Evolutionary conservation across 306 rosid species (phyloP).

Genomic region (Notholithocarpus densiflorus): DNA sequence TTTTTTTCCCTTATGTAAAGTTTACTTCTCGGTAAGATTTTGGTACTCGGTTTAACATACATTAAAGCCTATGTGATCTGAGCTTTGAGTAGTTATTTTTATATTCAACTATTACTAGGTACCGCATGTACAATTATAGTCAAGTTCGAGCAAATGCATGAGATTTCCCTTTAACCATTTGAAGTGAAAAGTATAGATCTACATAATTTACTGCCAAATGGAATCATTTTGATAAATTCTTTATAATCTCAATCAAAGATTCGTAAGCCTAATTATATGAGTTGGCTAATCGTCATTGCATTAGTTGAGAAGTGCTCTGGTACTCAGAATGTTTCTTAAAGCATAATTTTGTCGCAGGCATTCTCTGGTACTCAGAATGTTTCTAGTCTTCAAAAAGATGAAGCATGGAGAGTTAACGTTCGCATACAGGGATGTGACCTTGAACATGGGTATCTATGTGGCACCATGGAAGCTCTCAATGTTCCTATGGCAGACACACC

Average conservation of each 20-base stretch:
- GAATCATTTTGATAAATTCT: neutral
- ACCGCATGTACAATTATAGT: too few relatives aligned
- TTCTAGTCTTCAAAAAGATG: slow-evolving; percentile 75
- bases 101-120: too few relatives aligned
- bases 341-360: slow-evolving; percentile 52
- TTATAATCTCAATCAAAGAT: neutral
- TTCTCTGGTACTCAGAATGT: slow-evolving; percentile 95
- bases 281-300: neutral
- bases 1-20: neutral
- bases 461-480: slow-evolving; percentile 97
- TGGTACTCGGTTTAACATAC: neutral
- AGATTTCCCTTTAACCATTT: neutral
- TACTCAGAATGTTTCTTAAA: slow-evolving; percentile 68
- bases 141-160: too few relatives aligned
- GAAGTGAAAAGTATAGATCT: neutral
- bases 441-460: slow-evolving; percentile 91
- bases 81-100: too few relatives aligned
- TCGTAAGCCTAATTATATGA: neutral
- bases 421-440: slow-evolving; percentile 93
- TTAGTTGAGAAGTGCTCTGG: slow-evolving; percentile 48
- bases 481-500: slow-evolving; percentile 99
- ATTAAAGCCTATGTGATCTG: too few relatives aligned
- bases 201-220: neutral
- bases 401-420: slow-evolving; percentile 97
- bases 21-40: neutral